These are phyloP conservation scores for Colletotrichum aenigma DNA, from an alignment of 2,329 filamentous ascomycete species.

Conservation along the genomic window DNA sequence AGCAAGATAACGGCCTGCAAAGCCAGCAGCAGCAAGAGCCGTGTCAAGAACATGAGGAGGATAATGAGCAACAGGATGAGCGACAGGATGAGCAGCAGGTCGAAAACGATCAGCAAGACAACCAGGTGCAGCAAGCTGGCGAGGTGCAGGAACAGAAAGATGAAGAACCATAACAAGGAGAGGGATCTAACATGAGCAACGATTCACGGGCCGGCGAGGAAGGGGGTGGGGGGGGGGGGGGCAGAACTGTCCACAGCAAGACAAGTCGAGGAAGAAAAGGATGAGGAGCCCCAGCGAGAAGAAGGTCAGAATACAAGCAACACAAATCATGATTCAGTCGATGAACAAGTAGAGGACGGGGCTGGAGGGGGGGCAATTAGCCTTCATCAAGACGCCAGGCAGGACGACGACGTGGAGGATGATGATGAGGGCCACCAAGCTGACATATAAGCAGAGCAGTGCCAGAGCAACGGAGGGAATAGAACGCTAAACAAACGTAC, in stretches of 20 bases:
- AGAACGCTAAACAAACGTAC: neutral
- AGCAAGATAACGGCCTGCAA: too few relatives aligned
- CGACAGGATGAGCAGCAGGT: neutral
- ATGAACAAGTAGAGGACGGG: neutral
- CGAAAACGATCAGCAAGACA: neutral
- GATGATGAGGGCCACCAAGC: neutral
- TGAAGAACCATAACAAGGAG: neutral
- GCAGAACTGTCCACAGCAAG: neutral
- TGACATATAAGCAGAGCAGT: neutral
- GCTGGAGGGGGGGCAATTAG: neutral
- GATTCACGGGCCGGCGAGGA: neutral
- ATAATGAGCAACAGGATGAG: neutral
- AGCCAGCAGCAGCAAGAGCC: neutral
- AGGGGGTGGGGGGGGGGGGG: neutral
- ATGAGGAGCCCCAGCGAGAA: neutral
- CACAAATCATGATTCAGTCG: neutral
- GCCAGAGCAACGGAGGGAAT: too few relatives aligned
- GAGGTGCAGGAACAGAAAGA: neutral
- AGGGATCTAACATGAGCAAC: neutral
- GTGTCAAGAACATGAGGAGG: neutral
- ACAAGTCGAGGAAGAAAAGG: neutral
- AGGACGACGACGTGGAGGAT: neutral
- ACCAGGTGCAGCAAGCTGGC: neutral
- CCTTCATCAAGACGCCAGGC: neutral
- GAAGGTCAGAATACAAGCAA: neutral